Evolutionary conservation across 2,329 filamentous ascomycete species (phyloP).

Genomic region (Chaetomium globosum): DNA sequence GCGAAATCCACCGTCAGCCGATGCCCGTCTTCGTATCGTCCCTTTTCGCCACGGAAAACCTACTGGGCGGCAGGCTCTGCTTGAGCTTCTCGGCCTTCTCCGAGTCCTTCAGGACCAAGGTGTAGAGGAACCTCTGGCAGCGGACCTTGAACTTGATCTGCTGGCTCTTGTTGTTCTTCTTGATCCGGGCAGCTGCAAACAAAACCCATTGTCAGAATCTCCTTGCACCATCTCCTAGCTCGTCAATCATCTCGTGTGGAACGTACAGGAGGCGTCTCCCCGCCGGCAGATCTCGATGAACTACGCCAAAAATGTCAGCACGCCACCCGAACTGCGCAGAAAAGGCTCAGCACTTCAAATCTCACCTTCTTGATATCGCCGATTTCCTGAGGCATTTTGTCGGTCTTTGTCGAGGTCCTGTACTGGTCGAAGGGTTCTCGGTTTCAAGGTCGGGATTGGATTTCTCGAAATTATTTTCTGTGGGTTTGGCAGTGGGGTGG

Average conservation of each 20-base stretch:
- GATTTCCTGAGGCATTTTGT: conserved; percentile 97
- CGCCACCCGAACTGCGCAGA: conserved; percentile 8
- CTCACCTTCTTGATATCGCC: conserved; percentile 89
- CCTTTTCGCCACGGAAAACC: conserved; percentile 42
- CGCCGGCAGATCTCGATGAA: conserved; percentile 99
- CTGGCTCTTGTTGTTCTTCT: conserved; percentile 89
- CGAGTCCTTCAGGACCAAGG: conserved; percentile 94
- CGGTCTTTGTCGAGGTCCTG: conserved; percentile 48
- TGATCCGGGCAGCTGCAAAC: conserved; percentile 76
- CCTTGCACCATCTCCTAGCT: conserved; percentile 25
- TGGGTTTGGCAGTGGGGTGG: conserved; percentile 34
- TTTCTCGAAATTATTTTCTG: conserved; percentile 40
- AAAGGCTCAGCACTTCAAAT: conserved; percentile 7
- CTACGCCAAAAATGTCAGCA: conserved; percentile 50
- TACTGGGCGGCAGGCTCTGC: conserved; percentile 98
- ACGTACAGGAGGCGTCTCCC: conserved; percentile 99
- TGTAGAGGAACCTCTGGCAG: conserved; percentile 95
- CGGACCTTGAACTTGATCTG: conserved; percentile 99
- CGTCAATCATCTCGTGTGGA: conserved; percentile 22
- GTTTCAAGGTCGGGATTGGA: conserved; percentile 32
- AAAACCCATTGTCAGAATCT: conserved; percentile 27
- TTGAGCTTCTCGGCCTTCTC: conserved; percentile 99
- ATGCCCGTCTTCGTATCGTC: neutral
- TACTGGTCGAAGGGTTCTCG: conserved; percentile 31
- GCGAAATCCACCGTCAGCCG: conserved; percentile 34